phyloP scores from a whole-genome alignment of 768 basidiomycete species.

The Lentinula raphanica region DNA sequence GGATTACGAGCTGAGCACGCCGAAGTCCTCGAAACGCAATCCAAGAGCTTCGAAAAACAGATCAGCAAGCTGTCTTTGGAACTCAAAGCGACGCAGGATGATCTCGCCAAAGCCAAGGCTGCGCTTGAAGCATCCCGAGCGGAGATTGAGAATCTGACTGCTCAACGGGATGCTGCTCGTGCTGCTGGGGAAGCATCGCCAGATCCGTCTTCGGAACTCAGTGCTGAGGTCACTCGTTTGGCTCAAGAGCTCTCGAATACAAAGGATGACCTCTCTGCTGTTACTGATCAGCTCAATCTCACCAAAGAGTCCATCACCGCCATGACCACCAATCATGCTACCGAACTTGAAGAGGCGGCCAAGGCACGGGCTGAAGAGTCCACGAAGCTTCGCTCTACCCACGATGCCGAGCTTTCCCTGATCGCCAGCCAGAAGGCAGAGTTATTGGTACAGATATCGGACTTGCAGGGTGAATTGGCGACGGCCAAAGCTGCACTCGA shows the following conservation, averaged over 20 bases:
- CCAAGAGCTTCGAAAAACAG: slow-evolving; percentile 56
- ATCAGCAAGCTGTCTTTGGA: slow-evolving; percentile 59
- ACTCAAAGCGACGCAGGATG: slow-evolving; percentile 80
- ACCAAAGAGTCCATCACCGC: slow-evolving; percentile 69
- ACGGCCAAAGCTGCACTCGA: slow-evolving; percentile 54
- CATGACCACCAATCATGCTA: slow-evolving; percentile 62
- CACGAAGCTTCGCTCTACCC: slow-evolving; percentile 49
- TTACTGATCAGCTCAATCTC: slow-evolving; percentile 60
- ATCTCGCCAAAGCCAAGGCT: slow-evolving; percentile 71
- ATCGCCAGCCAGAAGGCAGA: slow-evolving; percentile 60
- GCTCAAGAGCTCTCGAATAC: slow-evolving; percentile 51
- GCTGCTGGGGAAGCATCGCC: slow-evolving; percentile 33
- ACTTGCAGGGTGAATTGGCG: slow-evolving; percentile 73
- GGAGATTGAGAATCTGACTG: slow-evolving; percentile 52
- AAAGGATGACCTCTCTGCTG: slow-evolving; percentile 66
- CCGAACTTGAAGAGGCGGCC: slow-evolving; percentile 74
- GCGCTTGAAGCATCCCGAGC: slow-evolving; percentile 44
- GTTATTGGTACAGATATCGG: slow-evolving; percentile 57
- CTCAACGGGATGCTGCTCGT: slow-evolving; percentile 63
- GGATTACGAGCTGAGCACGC: slow-evolving; percentile 62
- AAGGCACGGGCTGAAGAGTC: slow-evolving; percentile 66
- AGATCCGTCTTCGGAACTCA: slow-evolving; percentile 17
- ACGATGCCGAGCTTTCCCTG: slow-evolving; percentile 56
- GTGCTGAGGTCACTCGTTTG: slow-evolving; percentile 50
- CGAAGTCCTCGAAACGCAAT: slow-evolving; percentile 51